A percentile compares a stretch with the other conserved stretches of the same genome.
Evolutionary conservation across 352 stramenopile species (phyloP).

Genomic region (Thraustotheca clavata): DNA sequence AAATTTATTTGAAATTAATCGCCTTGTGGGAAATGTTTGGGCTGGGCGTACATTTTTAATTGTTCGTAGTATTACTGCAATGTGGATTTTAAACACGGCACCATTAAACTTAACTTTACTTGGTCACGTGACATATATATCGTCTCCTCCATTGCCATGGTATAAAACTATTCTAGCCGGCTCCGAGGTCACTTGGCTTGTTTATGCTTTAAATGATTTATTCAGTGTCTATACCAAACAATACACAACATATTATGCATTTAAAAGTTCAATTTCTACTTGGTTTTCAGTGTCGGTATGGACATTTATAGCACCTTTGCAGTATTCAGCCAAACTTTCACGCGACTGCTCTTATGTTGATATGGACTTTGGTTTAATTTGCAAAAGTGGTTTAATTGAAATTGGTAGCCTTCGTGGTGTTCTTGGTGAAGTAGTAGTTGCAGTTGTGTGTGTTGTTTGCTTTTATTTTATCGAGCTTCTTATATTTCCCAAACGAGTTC

Average conservation of each 20-base stretch:
- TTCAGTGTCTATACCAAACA: background rate
- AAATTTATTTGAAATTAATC: conserved; percentile 3
- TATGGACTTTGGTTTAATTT: conserved; percentile 2
- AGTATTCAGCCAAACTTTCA: background rate
- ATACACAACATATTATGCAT: background rate
- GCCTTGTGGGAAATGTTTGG: background rate
- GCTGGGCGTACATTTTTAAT: background rate
- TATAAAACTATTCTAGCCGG: background rate
- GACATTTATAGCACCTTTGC: background rate
- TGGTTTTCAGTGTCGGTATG: background rate
- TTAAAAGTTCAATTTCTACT: background rate
- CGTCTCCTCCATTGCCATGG: background rate
- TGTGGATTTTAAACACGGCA: conserved; percentile 2
- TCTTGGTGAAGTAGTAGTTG: background rate
- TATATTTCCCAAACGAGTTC: background rate
- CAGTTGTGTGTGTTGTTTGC: background rate
- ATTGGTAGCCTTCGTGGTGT: background rate
- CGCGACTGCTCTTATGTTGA: background rate
- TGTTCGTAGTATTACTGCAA: background rate
- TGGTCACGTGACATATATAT: background rate
- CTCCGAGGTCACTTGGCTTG: background rate
- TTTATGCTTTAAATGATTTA: conserved; percentile 6
- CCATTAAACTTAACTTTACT: background rate
- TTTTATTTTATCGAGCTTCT: background rate
- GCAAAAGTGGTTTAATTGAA: background rate